A percentile compares a stretch with the other conserved stretches of the same genome.
phyloP scores from a whole-genome alignment of 768 basidiomycete genomes.

The Chiua virens region DNA sequence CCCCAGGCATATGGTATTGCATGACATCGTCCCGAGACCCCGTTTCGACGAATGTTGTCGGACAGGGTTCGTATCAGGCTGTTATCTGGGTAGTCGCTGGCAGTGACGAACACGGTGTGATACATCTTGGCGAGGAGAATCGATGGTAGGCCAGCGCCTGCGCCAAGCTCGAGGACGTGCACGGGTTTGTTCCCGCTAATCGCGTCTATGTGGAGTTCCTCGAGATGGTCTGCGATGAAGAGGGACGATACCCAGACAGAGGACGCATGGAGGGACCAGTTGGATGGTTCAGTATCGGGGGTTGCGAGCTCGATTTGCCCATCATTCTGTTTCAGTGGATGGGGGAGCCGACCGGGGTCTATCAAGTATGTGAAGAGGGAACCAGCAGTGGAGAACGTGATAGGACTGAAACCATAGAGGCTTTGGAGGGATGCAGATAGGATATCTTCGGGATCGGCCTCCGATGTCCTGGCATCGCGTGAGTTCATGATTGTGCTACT shows the following conservation, averaged over 20 bases:
- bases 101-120: conserved; percentile 42
- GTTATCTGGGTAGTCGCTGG: conserved; percentile 74
- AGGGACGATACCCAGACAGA: conserved; percentile 73
- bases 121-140: conserved; percentile 60
- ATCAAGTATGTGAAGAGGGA: conserved; percentile 49
- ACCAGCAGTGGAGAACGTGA: conserved; percentile 58
- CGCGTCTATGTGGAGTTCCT: conserved; percentile 41
- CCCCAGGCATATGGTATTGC: conserved; percentile 69
- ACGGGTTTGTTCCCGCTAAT: conserved; percentile 20
- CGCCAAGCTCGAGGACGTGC: conserved; percentile 69
- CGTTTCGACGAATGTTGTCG: conserved; percentile 56
- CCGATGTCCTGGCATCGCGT: neutral
- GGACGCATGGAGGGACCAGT: conserved; percentile 78
- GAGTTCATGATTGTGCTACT: neutral
- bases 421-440: conserved; percentile 61
- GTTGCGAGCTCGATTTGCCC: conserved; percentile 46
- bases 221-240: conserved; percentile 65
- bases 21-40: conserved; percentile 45
- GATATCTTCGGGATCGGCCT: conserved; percentile 60
- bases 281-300: conserved; percentile 64
- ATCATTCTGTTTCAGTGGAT: neutral
- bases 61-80: conserved; percentile 55
- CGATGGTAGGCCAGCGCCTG: conserved; percentile 72
- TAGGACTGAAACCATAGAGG: conserved; percentile 61
- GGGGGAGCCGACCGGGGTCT: conserved; percentile 16